Evolutionary conservation across 805 yeast species (phyloP), one percentile per base, ranked within the genome.

Genomic region (Wickerhamiella brachini): DNA sequence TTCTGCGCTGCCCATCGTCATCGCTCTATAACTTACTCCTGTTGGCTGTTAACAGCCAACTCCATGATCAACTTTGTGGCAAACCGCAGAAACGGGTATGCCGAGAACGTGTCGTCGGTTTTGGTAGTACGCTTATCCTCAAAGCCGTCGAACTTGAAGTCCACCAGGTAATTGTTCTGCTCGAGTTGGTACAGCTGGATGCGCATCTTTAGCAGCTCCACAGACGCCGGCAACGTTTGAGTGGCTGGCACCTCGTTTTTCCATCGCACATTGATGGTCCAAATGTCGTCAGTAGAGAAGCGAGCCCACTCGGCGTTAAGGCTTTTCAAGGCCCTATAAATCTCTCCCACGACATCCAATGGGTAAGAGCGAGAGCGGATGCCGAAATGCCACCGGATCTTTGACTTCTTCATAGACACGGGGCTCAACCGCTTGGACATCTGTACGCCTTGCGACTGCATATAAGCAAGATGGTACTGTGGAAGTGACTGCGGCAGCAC

Each of bases 311-410:
- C 97, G 0, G 97, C 97, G 1, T 96, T 97, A 50, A 93, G 71
- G 61, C 85, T 87, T 68, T 85, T 85, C 63, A 93, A 73, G 1
- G 97, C 97, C 46, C 96, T 75, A 68, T 93, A 93, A 44, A 93
- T 89, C 65, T 93, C 98, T 24, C 97, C 96, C 97, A 93, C 93
- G 3, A 93, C 98, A 66, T 93, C 98, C 59, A 93, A 73, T 34
- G 98, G 97, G 64, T 93, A 93, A 0, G 96, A 86, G 61, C 97
- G 76, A 8, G 96, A 87, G 64, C 98, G 75, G 54, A 93, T 93
- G 57, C 98, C 98, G 64, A 93, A 93, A 71, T 93, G 98, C 98
- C 98, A 93, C 67, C 95, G 80, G 6, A 95, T 86, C 68, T 88
- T 90, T 54, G 90, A 84, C 65, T 86, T 87, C 66, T 90, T 88